Conservation (phyloP, 768 basidiomycete species). For the Tephrocybe sp. region DNA sequence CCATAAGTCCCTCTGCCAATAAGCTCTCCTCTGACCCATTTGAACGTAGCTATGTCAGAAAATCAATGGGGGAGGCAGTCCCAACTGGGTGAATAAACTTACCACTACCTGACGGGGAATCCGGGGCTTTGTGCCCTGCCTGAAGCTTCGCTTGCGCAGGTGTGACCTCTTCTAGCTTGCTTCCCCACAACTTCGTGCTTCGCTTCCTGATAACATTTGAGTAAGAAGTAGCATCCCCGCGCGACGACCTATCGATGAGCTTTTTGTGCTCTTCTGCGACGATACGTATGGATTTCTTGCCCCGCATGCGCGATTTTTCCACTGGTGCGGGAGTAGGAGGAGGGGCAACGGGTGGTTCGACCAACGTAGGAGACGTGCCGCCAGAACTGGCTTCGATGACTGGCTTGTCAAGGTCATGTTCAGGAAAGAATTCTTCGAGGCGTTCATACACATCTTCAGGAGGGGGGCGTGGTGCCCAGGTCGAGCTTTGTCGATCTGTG, state of each 20-base stretch:
- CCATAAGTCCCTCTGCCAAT: constrained; percentile 98
- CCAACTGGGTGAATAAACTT: constrained; percentile 29
- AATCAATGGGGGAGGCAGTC: constrained; percentile 17
- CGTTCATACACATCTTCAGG: constrained; percentile 92
- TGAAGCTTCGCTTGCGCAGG: constrained; percentile 59
- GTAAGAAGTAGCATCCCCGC: constrained; percentile 47
- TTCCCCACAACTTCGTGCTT: constrained; percentile 96
- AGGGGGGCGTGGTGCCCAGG: constrained; percentile 88
- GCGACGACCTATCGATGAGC: constrained; percentile 67
- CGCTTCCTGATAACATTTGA: constrained; percentile 66
- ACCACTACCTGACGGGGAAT: constrained; percentile 69
- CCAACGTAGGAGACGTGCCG: constrained; percentile 71
- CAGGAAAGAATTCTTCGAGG: constrained; percentile 93
- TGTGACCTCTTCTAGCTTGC: constrained; percentile 88
- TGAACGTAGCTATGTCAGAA: constrained; percentile 71
- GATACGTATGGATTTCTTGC: constrained; percentile 89
- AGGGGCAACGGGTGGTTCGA: constrained; percentile 46
- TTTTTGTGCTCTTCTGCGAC: constrained; percentile 89
- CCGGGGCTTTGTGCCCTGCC: constrained; percentile 42
- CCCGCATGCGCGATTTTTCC: constrained; percentile 46
- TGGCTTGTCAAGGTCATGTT: constrained; percentile 93
- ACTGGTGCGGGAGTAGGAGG: constrained; percentile 30
- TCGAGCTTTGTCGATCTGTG: constrained; percentile 57
- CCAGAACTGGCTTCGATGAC: constrained; percentile 86
- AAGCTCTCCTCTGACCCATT: constrained; percentile 97